Evolutionary conservation across 2,329 filamentous ascomycete species (phyloP).

Genomic region (Diaporthe capsici): DNA sequence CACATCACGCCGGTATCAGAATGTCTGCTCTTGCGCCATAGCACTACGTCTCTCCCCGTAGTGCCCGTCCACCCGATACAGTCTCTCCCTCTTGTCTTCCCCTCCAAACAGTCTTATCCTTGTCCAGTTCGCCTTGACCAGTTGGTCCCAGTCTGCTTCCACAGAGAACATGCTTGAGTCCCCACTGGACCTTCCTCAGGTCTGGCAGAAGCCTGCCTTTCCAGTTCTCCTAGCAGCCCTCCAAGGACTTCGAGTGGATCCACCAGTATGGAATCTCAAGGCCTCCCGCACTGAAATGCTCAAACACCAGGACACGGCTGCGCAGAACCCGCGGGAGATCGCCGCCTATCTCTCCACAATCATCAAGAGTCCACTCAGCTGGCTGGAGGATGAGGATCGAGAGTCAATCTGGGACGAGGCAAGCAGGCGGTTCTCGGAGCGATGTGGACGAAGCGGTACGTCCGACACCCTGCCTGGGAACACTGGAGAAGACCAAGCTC

Average conservation of each 20-base stretch:
- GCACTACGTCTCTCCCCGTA: slow-evolving; percentile 32
- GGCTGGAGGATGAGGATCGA: slow-evolving; percentile 78
- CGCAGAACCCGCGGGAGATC: slow-evolving; percentile 64
- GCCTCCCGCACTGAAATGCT: slow-evolving; percentile 58
- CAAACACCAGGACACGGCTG: slow-evolving; percentile 57
- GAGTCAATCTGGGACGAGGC: slow-evolving; percentile 84
- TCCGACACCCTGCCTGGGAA: slow-evolving; percentile 15
- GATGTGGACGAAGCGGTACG: slow-evolving; percentile 82
- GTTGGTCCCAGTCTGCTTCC: background rate
- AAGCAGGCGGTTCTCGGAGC: slow-evolving; percentile 83
- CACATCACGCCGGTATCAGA: slow-evolving; percentile 8
- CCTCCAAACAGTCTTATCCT: background rate
- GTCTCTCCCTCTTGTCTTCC: background rate
- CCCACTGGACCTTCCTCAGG: slow-evolving; percentile 79
- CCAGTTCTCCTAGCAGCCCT: slow-evolving; percentile 75
- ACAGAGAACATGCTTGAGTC: slow-evolving; percentile 50
- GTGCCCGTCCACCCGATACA: slow-evolving; percentile 24
- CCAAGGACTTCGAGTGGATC: slow-evolving; percentile 74
- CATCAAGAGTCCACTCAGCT: slow-evolving; percentile 75
- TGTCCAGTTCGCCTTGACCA: background rate
- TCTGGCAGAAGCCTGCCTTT: slow-evolving; percentile 82
- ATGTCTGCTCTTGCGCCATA: slow-evolving; percentile 32
- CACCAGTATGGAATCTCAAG: slow-evolving; percentile 75
- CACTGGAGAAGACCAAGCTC: background rate
- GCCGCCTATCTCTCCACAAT: slow-evolving; percentile 78